phyloP scores from a whole-genome alignment of 495 filamentous ascomycete species.

The Penicillium daleae region DNA sequence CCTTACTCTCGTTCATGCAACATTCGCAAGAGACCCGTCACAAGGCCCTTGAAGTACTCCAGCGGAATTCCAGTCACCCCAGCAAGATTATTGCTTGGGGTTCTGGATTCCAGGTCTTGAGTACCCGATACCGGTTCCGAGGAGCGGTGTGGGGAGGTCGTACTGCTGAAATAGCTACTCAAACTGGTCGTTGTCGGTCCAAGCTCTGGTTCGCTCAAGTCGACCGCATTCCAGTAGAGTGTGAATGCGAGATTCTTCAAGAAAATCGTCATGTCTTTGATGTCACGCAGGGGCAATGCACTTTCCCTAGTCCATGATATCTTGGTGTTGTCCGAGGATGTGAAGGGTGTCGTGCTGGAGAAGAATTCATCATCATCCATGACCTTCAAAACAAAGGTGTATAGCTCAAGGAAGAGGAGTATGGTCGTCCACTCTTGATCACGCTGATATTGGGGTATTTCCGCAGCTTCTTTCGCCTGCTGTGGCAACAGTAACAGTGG shows the following conservation, averaged over 20 bases:
- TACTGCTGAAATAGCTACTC: slow-evolving; percentile 58
- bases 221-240: slow-evolving; percentile 79
- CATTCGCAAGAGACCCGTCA: slow-evolving; percentile 82
- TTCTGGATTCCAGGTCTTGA: slow-evolving; percentile 41
- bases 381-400: slow-evolving; percentile 85
- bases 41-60: slow-evolving; percentile 75
- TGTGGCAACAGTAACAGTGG: slow-evolving; percentile 53
- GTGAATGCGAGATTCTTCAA: slow-evolving; percentile 93
- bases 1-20: slow-evolving; percentile 87
- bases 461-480: slow-evolving; percentile 23
- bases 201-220: slow-evolving; percentile 60
- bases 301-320: slow-evolving; percentile 63
- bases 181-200: slow-evolving; percentile 52
- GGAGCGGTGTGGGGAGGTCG: slow-evolving; percentile 15
- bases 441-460: slow-evolving; percentile 35
- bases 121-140: slow-evolving; percentile 30
- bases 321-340: slow-evolving; percentile 37
- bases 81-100: slow-evolving; percentile 51
- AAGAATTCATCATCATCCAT: slow-evolving; percentile 84
- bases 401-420: slow-evolving; percentile 90
- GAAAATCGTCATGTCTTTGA: slow-evolving; percentile 78
- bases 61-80: slow-evolving; percentile 73
- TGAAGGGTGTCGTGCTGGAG: slow-evolving; percentile 44
- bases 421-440: slow-evolving; percentile 87
- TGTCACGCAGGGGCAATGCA: slow-evolving; percentile 68